phyloP scores from a whole-genome alignment of 768 basidiomycete genomes.

The Amanita phalloides region DNA sequence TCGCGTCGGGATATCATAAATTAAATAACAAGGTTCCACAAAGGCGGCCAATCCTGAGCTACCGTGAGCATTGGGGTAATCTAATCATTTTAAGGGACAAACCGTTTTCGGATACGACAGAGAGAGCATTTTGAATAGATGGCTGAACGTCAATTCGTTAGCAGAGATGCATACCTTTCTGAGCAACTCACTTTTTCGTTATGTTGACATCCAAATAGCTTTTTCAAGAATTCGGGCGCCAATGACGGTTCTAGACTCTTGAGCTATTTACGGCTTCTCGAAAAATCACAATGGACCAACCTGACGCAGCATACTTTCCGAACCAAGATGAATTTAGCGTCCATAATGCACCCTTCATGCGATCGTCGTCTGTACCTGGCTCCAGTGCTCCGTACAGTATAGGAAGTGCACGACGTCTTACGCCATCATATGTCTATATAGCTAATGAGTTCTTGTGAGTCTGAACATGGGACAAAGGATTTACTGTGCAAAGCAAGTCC shows the following conservation, averaged over 20 bases:
- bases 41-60: constrained; percentile 47
- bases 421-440: constrained; percentile 54
- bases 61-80: background rate
- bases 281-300: constrained; percentile 17
- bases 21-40: constrained; percentile 46
- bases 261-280: background rate
- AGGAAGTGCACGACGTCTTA: constrained; percentile 52
- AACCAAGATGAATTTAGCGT: constrained; percentile 57
- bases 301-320: constrained; percentile 43
- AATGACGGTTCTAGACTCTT: constrained; percentile 48
- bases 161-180: background rate
- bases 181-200: constrained; percentile 63
- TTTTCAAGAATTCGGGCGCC: constrained; percentile 44
- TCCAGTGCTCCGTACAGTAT: constrained; percentile 44
- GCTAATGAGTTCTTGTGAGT: background rate
- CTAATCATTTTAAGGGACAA: constrained; percentile 4
- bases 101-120: constrained; percentile 57
- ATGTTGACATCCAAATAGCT: constrained; percentile 63
- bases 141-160: constrained; percentile 29
- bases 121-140: constrained; percentile 66
- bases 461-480: background rate
- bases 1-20: constrained; percentile 40
- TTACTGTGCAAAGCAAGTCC: constrained; percentile 40
- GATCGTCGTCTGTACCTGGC: constrained; percentile 71
- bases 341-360: constrained; percentile 90